Conservation (phyloP, 805 yeast species). For the Candida berthetii region DNA sequence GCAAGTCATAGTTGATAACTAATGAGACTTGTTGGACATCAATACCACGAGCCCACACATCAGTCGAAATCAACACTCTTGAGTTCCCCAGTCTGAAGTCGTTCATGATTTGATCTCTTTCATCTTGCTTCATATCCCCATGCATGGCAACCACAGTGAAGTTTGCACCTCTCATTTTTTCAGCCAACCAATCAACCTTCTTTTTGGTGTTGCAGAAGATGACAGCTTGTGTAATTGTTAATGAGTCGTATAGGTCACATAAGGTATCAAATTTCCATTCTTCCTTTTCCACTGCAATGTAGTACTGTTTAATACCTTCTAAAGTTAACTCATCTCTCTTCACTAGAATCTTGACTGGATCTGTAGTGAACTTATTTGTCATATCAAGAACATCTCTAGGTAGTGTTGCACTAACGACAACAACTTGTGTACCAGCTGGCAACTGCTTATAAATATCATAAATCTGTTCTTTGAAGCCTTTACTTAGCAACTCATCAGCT, state of each 20-base stretch:
- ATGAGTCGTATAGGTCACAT: conserved; percentile 90
- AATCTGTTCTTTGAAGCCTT: conserved; percentile 94
- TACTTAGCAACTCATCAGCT: conserved; percentile 90
- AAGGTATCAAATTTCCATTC: conserved; percentile 92
- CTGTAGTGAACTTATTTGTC: conserved; percentile 85
- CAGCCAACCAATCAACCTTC: conserved; percentile 89
- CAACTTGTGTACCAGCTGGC: conserved; percentile 87
- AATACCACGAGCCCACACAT: conserved; percentile 97
- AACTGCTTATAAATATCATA: conserved; percentile 83
- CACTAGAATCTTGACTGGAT: conserved; percentile 91
- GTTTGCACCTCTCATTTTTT: conserved; percentile 68
- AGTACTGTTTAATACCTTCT: conserved; percentile 92
- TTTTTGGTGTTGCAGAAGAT: conserved; percentile 96
- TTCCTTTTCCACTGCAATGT: conserved; percentile 86
- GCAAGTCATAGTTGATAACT: conserved; percentile 93
- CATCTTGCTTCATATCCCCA: conserved; percentile 94
- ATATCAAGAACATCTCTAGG: conserved; percentile 88
- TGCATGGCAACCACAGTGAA: conserved; percentile 96
- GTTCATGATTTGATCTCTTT: conserved; percentile 90
- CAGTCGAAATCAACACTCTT: conserved; percentile 92
- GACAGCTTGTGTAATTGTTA: conserved; percentile 95
- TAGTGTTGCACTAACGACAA: conserved; percentile 91
- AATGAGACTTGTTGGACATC: conserved; percentile 97
- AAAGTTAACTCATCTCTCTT: conserved; percentile 91
- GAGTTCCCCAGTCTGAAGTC: conserved; percentile 94